Evolutionary conservation across 2,329 filamentous ascomycete genomes (phyloP).

Genomic region (Venturia nashicola): DNA sequence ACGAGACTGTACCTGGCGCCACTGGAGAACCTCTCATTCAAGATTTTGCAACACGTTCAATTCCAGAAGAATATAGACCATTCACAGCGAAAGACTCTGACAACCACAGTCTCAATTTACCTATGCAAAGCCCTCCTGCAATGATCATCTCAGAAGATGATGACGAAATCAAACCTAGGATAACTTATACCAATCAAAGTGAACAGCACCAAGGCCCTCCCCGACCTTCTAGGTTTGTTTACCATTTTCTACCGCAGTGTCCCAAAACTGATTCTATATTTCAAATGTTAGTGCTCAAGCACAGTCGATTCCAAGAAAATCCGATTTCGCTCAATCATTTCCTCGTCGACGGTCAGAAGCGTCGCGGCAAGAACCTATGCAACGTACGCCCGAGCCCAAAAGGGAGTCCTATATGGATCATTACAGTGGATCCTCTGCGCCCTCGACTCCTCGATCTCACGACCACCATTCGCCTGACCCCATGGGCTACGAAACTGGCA

Average conservation of each 20-base stretch:
- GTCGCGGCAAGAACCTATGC: not conserved
- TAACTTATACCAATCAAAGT: not conserved
- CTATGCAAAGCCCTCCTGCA: not conserved
- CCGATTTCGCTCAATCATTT: not conserved
- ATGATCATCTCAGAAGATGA: not conserved
- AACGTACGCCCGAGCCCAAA: not conserved
- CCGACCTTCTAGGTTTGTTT: not conserved
- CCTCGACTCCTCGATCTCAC: slow-evolving; percentile 4
- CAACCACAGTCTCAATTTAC: not conserved
- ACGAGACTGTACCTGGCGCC: slow-evolving; percentile 4
- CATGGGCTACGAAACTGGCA: slow-evolving; percentile 19
- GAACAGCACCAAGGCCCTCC: not conserved
- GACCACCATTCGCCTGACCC: slow-evolving; percentile 20
- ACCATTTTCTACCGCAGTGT: not conserved
- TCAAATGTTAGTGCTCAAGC: not conserved
- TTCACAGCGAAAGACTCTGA: not conserved
- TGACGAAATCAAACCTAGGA: not conserved
- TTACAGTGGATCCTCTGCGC: not conserved
- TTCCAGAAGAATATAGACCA: slow-evolving; percentile 4
- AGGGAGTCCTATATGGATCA: not conserved
- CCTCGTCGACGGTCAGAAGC: not conserved
- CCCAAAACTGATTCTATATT: not conserved
- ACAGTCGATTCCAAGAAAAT: not conserved
- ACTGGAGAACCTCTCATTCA: slow-evolving; percentile 15
- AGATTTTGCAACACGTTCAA: slow-evolving; percentile 11